Evolutionary conservation across 2,329 filamentous ascomycete species (phyloP).

Genomic region (Bipolaris cookei): DNA sequence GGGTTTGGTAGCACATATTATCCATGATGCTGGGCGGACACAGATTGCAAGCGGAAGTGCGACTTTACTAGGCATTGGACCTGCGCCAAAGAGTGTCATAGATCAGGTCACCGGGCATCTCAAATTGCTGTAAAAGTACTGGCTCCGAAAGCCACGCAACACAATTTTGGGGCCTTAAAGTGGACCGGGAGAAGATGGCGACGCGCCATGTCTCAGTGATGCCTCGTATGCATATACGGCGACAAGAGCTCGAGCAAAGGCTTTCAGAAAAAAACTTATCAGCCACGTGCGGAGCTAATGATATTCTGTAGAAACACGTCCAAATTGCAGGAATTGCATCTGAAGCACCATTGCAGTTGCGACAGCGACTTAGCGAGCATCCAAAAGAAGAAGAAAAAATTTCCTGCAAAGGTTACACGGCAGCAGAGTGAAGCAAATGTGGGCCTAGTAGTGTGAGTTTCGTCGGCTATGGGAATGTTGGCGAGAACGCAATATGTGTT

Average conservation of each 20-base stretch:
- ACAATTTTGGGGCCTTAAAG: background rate
- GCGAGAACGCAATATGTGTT: slow-evolving; percentile 1
- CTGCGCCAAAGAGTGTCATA: slow-evolving; percentile 83
- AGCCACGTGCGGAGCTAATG: background rate
- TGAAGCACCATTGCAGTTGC: background rate
- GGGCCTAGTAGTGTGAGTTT: background rate
- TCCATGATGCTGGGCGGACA: slow-evolving; percentile 93
- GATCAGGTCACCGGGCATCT: slow-evolving; percentile 84
- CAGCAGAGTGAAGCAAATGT: background rate
- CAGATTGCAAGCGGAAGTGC: slow-evolving; percentile 94
- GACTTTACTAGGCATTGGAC: slow-evolving; percentile 79
- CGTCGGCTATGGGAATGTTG: background rate
- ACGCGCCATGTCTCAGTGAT: slow-evolving; percentile 4
- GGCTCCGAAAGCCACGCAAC: background rate
- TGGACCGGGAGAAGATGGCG: background rate
- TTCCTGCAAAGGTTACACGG: background rate
- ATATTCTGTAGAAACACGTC: background rate
- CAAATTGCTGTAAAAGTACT: slow-evolving; percentile 72
- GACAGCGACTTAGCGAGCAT: background rate
- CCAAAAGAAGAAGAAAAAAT: background rate
- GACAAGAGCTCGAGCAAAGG: background rate
- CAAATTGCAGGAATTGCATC: background rate
- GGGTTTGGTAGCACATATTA: slow-evolving; percentile 85
- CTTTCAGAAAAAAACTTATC: background rate
- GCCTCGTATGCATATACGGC: slow-evolving; percentile 6